Evolutionary conservation across 2,329 filamentous ascomycete genomes (phyloP), one percentile per base, ranked within the genome.

Genomic region (Nemania sp.): DNA sequence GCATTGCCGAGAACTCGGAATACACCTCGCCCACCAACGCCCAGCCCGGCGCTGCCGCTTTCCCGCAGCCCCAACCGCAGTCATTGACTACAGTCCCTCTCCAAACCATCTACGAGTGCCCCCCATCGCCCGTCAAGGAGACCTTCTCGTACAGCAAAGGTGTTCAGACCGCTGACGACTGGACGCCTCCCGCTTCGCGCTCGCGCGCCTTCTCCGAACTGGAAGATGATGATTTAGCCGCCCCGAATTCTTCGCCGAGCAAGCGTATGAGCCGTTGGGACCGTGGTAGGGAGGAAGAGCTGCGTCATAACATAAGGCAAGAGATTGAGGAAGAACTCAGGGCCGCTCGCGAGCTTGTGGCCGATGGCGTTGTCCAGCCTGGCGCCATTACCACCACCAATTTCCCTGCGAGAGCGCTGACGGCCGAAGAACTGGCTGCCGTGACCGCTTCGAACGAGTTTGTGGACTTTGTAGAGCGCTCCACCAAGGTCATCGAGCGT

Each of bases 111-210:
- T 92, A 90, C 76, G 93, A 97, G 75, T 90, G 87, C 65, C 87
- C 90, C 1, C 89, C 90, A 1, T 89, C 87, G 18, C 87, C 89
- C 35, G 85, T 89, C 57, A 86, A 89, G 66, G 95, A 99, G 76
- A 82, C 96, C 61, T 92, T 96, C 72, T 96, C 92, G 54, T 99
- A 99, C 81, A 98, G 91, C 82, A 98, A 97, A 79, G 93, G 88
- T 57, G 92, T 98, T 20, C 96, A 99, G 76, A 97, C 95, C 15
- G 87, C 89, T 20, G 90, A 92, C 70, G 87, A 89, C 64, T 90
- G 90, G 86, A 80, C 82, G 17, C 79, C 81, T 5, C 78, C 81
- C 58, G 78, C 83, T 29, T 78, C 81, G 35, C 80, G 82, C 34
- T 77, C 82, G 1, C 81, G 82, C 52, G 82, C 80, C 3, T 80